Percentiles rank a stretch among this genome's conserved stretches.
Conservation (phyloP, 495 filamentous ascomycete species). For the Penicillium pancosmium region DNA sequence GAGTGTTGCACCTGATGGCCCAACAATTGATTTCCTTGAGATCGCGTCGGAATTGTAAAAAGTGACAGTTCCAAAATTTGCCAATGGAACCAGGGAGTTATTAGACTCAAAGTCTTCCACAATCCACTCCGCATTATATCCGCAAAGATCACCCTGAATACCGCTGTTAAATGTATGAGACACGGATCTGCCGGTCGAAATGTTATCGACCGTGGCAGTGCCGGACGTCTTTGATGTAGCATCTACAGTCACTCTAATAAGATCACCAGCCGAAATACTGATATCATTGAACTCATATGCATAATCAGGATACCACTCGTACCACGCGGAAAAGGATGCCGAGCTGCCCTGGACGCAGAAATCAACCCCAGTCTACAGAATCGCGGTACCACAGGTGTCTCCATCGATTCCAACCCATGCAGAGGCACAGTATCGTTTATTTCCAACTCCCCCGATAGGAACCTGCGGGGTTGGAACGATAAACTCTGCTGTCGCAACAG, state of each 20-base stretch:
- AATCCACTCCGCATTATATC: slow-evolving; percentile 62
- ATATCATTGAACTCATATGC: slow-evolving; percentile 55
- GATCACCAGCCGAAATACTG: slow-evolving; percentile 51
- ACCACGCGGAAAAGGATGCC: slow-evolving; percentile 56
- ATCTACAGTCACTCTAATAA: slow-evolving; percentile 53
- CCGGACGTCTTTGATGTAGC: slow-evolving; percentile 48
- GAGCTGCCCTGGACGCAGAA: slow-evolving; percentile 42
- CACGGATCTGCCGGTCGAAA: slow-evolving; percentile 51
- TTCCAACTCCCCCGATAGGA: slow-evolving; percentile 40
- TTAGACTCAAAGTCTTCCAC: slow-evolving; percentile 58
- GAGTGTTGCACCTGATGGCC: slow-evolving; percentile 41
- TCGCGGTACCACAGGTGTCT: slow-evolving; percentile 52
- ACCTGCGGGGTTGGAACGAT: slow-evolving; percentile 51
- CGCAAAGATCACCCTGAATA: slow-evolving; percentile 28
- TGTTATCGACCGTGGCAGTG: slow-evolving; percentile 53
- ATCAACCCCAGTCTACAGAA: slow-evolving; percentile 61
- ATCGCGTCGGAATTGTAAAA: slow-evolving; percentile 43
- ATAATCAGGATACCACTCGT: slow-evolving; percentile 62
- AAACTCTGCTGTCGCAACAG: slow-evolving; percentile 49
- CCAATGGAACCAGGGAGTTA: slow-evolving; percentile 49
- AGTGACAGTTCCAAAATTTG: slow-evolving; percentile 54
- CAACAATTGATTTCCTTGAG: slow-evolving; percentile 23
- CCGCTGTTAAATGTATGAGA: slow-evolving; percentile 47
- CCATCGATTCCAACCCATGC: slow-evolving; percentile 64
- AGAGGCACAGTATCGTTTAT: slow-evolving; percentile 51